Evolutionary conservation across 2,329 filamentous ascomycete genomes (phyloP), one percentile per base, ranked within the genome.

Genomic region (Cordyceps pruinosa): DNA sequence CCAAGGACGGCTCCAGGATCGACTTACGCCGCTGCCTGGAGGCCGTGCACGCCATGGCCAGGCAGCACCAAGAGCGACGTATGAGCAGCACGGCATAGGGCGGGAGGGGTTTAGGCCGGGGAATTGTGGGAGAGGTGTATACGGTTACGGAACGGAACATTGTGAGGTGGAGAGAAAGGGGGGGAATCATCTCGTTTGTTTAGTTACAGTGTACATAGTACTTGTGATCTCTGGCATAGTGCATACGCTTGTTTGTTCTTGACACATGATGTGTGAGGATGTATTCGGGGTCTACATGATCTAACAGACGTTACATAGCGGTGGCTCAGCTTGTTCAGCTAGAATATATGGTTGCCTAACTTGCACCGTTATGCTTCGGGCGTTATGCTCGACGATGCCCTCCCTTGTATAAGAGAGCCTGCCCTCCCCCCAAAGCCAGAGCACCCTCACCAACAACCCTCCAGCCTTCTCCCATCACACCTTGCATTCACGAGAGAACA

Each of bases 1-100:
- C 83, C 10, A 66, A 72, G 28, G 77, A 84, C 60, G 77, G 77
- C 21, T 69, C 68, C 56, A 77, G 75, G 67, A 68, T 83, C 45
- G 77, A 82, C 64, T 81, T 83, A 59, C 65, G 62, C 26, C 68
- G 72, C 32, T 73, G 79, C 56, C 66, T 80, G n/a, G 66, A 62
- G 34, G 71, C 77, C 45, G 76, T 79, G 64, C 73, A 68, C 61
- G 61, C 64, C 35, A 68, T 74, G 66, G 69, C 70, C 7, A n/a
- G n/a, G n/a, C n/a, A n/a, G n/a, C n/a, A n/a, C n/a, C n/a, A n/a
- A n/a, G n/a, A n/a, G n/a, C n/a, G n/a, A n/a, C n/a, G n/a, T n/a
- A 32, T 28, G 39, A 13, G 17, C 12, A 15, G 8, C 13, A 21
- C 32, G 25, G 34, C n/a, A 26, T 8, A 26, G 44, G 42, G 8